These are phyloP conservation scores for Aristolochia contorta DNA, from an alignment of 164 flowering plant species.

Conservation along the genomic window DNA sequence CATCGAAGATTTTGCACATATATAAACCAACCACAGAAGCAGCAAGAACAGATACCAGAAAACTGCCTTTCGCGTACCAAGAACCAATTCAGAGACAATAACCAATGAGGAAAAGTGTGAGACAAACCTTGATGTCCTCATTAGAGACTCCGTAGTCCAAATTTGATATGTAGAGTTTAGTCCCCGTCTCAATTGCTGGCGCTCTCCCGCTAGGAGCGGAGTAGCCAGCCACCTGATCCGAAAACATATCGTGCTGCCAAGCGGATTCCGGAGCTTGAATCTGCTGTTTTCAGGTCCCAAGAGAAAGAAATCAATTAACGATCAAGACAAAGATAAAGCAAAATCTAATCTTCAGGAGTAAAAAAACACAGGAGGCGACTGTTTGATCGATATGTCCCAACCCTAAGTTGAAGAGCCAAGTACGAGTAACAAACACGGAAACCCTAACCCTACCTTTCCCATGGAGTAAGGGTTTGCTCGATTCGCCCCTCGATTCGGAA, in stretches of 20 bases:
- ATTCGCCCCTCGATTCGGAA: conserved; percentile 47
- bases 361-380: background rate
- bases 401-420: too few relatives aligned
- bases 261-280: conserved; percentile 58
- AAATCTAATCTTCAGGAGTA: background rate
- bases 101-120: background rate
- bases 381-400: too few relatives aligned
- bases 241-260: conserved; percentile 75
- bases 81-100: background rate
- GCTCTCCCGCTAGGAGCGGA: conserved; percentile 23
- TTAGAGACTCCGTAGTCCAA: conserved; percentile 78
- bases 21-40: background rate
- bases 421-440: background rate
- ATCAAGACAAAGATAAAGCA: background rate
- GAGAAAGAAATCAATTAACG: conserved; percentile 1
- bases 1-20: background rate
- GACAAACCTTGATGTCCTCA: conserved; percentile 78
- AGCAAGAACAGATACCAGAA: background rate
- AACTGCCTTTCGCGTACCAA: background rate
- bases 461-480: conserved; percentile 54
- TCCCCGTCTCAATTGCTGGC: conserved; percentile 71
- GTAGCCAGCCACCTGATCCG: conserved; percentile 32
- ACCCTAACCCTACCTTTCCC: conserved; percentile 38
- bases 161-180: conserved; percentile 80
- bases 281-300: conserved; percentile 6